These are phyloP conservation scores for Lactifluus subvellereus DNA, from an alignment of 768 basidiomycete genomes.

Conservation along the genomic window DNA sequence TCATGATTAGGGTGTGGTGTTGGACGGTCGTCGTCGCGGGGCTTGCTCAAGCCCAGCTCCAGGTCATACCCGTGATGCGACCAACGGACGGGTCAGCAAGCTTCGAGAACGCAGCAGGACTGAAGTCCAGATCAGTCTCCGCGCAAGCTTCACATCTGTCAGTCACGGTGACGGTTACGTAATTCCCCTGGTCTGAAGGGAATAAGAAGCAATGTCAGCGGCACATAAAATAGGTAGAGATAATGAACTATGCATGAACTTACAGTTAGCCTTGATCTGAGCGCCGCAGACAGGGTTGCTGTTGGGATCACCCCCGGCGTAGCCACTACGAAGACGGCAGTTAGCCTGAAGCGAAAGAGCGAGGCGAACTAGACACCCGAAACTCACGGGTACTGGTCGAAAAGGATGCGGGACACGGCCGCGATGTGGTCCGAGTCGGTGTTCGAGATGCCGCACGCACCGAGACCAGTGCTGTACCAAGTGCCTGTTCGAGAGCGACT, in stretches of 20 bases:
- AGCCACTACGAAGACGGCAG: slow-evolving; percentile 39
- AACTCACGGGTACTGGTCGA: slow-evolving; percentile 56
- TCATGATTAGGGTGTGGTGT: background rate
- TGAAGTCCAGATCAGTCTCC: slow-evolving; percentile 53
- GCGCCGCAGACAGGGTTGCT: slow-evolving; percentile 64
- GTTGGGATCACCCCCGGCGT: slow-evolving; percentile 59
- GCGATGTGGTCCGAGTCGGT: slow-evolving; percentile 46
- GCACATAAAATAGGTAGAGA: slow-evolving; percentile 4
- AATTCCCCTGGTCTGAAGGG: slow-evolving; percentile 46
- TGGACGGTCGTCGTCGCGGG: no score
- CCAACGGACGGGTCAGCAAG: slow-evolving; percentile 45
- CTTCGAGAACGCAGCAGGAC: slow-evolving; percentile 47
- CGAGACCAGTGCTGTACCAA: slow-evolving; percentile 54
- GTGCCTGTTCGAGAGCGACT: slow-evolving; percentile 35
- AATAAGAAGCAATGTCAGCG: slow-evolving; percentile 5
- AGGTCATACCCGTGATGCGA: slow-evolving; percentile 45
- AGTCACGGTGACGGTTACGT: slow-evolving; percentile 43
- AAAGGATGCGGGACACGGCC: slow-evolving; percentile 51
- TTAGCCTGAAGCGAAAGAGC: background rate
- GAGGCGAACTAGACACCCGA: background rate
- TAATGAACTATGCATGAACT: slow-evolving; percentile 23
- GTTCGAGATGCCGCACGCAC: slow-evolving; percentile 59
- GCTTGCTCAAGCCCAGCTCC: slow-evolving; percentile 40
- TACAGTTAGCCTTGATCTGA: slow-evolving; percentile 44
- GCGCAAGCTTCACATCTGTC: slow-evolving; percentile 62